A percentile compares a stretch with the other conserved stretches of the same genome.
phyloP scores from a whole-genome alignment of 2,329 filamentous ascomycete species.

The Scedosporium apiospermum region DNA sequence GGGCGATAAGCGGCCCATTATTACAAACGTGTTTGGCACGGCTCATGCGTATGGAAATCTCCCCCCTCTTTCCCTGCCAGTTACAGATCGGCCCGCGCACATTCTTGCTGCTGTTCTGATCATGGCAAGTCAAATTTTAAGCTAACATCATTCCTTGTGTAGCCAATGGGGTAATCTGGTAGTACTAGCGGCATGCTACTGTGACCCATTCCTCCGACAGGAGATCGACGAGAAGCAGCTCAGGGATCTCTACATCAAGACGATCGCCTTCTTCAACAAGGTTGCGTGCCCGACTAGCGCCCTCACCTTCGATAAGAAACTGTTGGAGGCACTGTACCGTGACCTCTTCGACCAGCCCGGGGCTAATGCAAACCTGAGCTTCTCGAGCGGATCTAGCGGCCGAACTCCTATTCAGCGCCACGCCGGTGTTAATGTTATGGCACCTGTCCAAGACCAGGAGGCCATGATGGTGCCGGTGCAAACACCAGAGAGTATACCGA shows the following conservation, averaged over 20 bases:
- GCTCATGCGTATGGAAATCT: slow-evolving; percentile 71
- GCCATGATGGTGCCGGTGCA: neutral
- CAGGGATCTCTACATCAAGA: slow-evolving; percentile 55
- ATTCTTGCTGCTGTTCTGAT: slow-evolving; percentile 4
- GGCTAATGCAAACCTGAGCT: slow-evolving; percentile 1
- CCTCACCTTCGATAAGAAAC: slow-evolving; percentile 62
- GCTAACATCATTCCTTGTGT: slow-evolving; percentile 5
- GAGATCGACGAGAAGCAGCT: slow-evolving; percentile 50
- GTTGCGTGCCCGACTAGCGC: slow-evolving; percentile 67
- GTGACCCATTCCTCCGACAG: slow-evolving; percentile 49
- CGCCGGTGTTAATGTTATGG: neutral
- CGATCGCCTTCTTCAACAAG: slow-evolving; percentile 65
- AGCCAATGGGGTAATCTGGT: slow-evolving; percentile 97
- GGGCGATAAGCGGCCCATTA: slow-evolving; percentile 57
- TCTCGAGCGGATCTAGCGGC: slow-evolving; percentile 2
- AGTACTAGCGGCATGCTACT: slow-evolving; percentile 75
- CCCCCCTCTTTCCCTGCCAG: neutral
- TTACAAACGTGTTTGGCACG: slow-evolving; percentile 95
- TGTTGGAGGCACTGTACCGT: slow-evolving; percentile 51
- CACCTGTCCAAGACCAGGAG: neutral
- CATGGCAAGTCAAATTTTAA: slow-evolving; percentile 12
- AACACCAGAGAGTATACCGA: neutral
- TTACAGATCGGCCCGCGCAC: slow-evolving; percentile 2
- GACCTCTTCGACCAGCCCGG: slow-evolving; percentile 26
- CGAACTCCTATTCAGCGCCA: neutral